Evolutionary conservation across 352 stramenopile genomes (phyloP), one percentile per base, ranked within the genome.

Genomic region (Pythium apleroticum): DNA sequence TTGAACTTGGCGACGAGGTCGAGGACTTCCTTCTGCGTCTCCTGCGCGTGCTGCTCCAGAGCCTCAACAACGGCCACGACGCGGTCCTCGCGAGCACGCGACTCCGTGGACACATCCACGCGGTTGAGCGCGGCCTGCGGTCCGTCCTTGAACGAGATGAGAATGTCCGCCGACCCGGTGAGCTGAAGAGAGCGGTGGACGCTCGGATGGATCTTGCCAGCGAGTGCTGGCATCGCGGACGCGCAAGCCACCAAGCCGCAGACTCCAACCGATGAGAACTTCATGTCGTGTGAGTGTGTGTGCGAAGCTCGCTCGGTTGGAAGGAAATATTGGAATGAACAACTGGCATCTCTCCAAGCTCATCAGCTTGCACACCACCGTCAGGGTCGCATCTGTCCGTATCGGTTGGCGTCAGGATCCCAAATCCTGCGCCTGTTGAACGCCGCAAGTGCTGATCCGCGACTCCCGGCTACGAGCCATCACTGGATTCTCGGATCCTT

Each of bases 111-210:
- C 3, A 64, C 55, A 6, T 69, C 49, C 19, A 68, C 61, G 15
- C 25, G 25, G 24, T 56, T 35, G 0, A 69, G 48, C 8, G 63
- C 63, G 0, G 56, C 48, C 39, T 64, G 49, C 12, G 54, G 27
- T 5, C 63, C 63, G 28, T 45, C 37, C 22, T 69, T 64, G 48
- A 69, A 69, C 14, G 67, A 69, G 9, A 74, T 57, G 20, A 74
- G 60, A 27, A 74, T 58, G 39, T 74, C 57, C 30, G 56, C 48
- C 2, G 41, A 33, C 35, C 67, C 67, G 15, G 46, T 33, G 0
- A 35, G 9, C 28, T 66, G 60, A 0, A 74, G 63, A 10, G 19
- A 12, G 3, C 62, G 62, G 33, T 74, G 64, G 3, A 74, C 62
- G n/a, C 60, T 69, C 27, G 62, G 55, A 30, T 74, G 64, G 45